These are phyloP conservation scores for Loxodes magnus DNA, from an alignment of 73 alveolate genomes.

Conservation along the genomic window DNA sequence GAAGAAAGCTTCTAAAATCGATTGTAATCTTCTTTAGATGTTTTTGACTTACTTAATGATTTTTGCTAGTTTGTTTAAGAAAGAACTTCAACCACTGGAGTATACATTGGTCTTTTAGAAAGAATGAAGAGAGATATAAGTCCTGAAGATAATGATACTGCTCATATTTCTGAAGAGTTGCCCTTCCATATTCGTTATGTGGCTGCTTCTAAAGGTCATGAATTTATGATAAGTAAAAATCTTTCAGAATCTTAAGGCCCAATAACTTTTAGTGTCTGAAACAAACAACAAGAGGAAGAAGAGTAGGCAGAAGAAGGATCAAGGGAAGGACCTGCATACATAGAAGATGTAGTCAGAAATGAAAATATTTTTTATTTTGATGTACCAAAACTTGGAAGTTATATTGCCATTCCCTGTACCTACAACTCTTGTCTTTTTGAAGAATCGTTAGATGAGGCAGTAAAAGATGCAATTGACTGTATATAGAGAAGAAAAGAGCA, in stretches of 20 bases:
- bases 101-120: constrained; percentile 54
- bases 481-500: constrained; percentile 44
- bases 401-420: constrained; percentile 70
- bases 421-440: constrained; percentile 66
- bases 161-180: constrained; percentile 56
- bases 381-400: constrained; percentile 89
- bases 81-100: constrained; percentile 62
- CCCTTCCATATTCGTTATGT: constrained; percentile 40
- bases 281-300: constrained; percentile 26
- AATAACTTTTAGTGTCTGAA: constrained; percentile 58
- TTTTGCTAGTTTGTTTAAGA: constrained; percentile 30
- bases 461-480: constrained; percentile 48
- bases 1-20: background rate
- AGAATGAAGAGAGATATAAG: constrained; percentile 30
- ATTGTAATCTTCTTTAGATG: constrained; percentile 9
- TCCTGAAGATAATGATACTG: constrained; percentile 68
- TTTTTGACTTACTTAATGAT: constrained; percentile 19
- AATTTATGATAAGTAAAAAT: constrained; percentile 36
- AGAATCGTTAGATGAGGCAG: constrained; percentile 68
- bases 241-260: constrained; percentile 45
- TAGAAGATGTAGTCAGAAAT: constrained; percentile 80
- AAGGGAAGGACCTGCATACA: constrained; percentile 38
- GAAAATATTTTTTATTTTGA: constrained; percentile 71
- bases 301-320: constrained; percentile 36
- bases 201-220: constrained; percentile 38